Percentiles rank a stretch among this genome's conserved stretches.
These are phyloP conservation scores for Ampelocalamus luodianensis DNA, from an alignment of 176 grass and related monocot genomes.

Conservation along the genomic window DNA sequence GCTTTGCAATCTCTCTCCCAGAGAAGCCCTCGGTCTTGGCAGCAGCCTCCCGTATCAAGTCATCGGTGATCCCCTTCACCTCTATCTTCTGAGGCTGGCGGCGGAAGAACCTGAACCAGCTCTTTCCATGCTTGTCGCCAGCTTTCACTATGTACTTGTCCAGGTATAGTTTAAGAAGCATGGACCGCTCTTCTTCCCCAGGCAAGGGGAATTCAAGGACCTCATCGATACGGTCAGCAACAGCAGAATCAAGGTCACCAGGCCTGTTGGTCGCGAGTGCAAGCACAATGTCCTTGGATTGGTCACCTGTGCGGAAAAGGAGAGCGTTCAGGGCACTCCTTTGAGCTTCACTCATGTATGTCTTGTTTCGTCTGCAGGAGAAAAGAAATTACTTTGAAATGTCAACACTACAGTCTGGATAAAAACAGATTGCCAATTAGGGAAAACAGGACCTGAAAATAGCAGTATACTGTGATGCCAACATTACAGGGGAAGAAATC, in stretches of 20 bases:
- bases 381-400: slow-evolving; percentile 34
- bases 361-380: slow-evolving; percentile 84
- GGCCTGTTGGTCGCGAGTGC: slow-evolving; percentile 96
- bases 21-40: slow-evolving; percentile 89
- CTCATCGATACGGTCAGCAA: slow-evolving; percentile 91
- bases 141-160: slow-evolving; percentile 88
- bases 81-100: slow-evolving; percentile 77
- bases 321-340: slow-evolving; percentile 97
- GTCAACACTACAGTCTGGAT: not conserved
- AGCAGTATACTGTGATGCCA: not conserved
- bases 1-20: slow-evolving; percentile 91
- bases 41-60: slow-evolving; percentile 79
- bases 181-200: slow-evolving; percentile 86
- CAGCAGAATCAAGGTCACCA: slow-evolving; percentile 90
- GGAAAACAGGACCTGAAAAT: not conserved
- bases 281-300: slow-evolving; percentile 94
- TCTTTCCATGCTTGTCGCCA: slow-evolving; percentile 53
- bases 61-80: slow-evolving; percentile 81
- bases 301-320: slow-evolving; percentile 93
- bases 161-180: slow-evolving; percentile 85
- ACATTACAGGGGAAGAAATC: slow-evolving; percentile 7
- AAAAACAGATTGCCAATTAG: slow-evolving; percentile 8
- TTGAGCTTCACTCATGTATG: slow-evolving; percentile 99
- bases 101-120: slow-evolving; percentile 65
- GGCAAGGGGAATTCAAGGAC: slow-evolving; percentile 95